Evolutionary conservation across 169 alveolate species (phyloP).

Genomic region (Prorocentrum cordatum): DNA sequence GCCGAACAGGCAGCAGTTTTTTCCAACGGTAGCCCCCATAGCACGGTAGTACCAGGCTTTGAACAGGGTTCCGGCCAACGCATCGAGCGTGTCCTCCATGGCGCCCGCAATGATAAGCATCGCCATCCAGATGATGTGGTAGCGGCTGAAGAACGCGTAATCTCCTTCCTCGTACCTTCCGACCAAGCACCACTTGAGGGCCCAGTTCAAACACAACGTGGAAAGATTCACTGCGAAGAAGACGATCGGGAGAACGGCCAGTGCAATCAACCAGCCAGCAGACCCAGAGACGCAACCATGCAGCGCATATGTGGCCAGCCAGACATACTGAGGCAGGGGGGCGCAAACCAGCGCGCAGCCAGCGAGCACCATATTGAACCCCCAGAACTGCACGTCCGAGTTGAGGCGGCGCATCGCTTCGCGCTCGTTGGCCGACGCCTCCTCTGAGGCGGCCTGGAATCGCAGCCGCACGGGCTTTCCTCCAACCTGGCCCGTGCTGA

Average conservation of each 20-base stretch:
- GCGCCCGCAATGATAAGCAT: neutral
- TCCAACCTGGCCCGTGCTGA: slow-evolving; percentile 18
- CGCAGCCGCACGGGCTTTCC: slow-evolving; percentile 16
- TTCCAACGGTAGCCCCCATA: neutral
- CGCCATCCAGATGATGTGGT: neutral
- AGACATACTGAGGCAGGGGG: too few relatives aligned
- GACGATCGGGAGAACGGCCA: neutral
- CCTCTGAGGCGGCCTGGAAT: neutral
- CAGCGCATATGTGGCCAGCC: too few relatives aligned
- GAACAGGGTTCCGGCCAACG: neutral
- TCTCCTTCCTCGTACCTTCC: neutral
- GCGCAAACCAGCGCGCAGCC: neutral
- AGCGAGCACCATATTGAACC: neutral
- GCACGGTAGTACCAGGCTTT: neutral
- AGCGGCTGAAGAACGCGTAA: neutral
- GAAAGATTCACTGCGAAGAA: neutral
- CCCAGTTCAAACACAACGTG: neutral
- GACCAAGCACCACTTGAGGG: neutral
- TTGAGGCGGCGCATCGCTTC: slow-evolving; percentile 8
- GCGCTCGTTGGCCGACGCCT: neutral
- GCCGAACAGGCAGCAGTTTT: slow-evolving; percentile 18
- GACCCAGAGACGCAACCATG: neutral
- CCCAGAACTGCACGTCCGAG: neutral
- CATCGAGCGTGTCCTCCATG: slow-evolving; percentile 2
- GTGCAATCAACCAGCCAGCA: too few relatives aligned